Evolutionary conservation across 2,329 filamentous ascomycete species (phyloP), one percentile per base, ranked within the genome.

Genomic region (Exophiala sp.): DNA sequence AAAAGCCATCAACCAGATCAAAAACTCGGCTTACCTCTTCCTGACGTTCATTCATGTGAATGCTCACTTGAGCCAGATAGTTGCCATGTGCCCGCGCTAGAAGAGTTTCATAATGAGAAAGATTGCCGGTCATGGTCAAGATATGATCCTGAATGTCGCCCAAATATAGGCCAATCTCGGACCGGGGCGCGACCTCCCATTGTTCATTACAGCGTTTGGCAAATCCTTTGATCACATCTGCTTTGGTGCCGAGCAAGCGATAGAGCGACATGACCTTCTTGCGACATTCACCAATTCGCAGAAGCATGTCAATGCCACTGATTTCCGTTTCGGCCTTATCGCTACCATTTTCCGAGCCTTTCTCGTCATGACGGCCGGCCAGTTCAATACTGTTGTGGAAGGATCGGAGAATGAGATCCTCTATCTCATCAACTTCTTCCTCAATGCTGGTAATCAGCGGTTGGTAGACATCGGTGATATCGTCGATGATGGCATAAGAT

Each of bases 131-230:
- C 93, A 98, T 98, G 56, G 93, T 98, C 61, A 98, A 83, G 61
- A 98, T 97, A 66, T 98, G 93, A 72, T 98, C 93, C 68, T 98
- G 93, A 57, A 98, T 98, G 72, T 98, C 93, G 55, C 93, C 93
- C 51, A 98, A 74, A 69, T 97, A 98, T 46, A 98, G 71, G n/a
- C 93, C 93, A 65, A 98, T 97, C 66, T 98, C 93, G 27, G 86
- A 93, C 55, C 90, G 80, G 9, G 93, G 93, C 4, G 93, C 91
- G 52, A 98, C 87, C 61, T 96, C 87, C 89, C 90, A 98, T 58
- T 94, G 86, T 73, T 98, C 91, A 64, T 96, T 98, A 72, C 93
- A 98, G 11, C 93, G 80, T 72, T 98, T 98, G 3, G 93, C 93
- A 63, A 98, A 98, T 1, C 93, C 93, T 71, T 97, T 97, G 75